A percentile compares a stretch with the other conserved stretches of the same genome.
Conservation (phyloP, 208 protist species). For the Trypanosoma congolense region DNA sequence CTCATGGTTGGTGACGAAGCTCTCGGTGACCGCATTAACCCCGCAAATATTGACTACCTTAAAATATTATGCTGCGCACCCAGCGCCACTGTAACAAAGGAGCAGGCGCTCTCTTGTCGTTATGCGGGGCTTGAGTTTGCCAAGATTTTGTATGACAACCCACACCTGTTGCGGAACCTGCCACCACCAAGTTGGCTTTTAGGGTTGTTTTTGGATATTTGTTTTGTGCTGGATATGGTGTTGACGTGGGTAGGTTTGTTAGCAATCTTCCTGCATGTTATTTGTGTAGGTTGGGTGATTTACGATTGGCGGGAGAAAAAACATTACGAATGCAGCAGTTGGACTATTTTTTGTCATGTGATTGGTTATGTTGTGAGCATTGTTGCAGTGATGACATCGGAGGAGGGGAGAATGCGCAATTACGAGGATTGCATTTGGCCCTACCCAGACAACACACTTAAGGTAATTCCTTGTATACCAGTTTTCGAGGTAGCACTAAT, state of each 20-base stretch:
- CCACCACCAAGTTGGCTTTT: constrained; percentile 21
- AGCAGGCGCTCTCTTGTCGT: constrained; percentile 63
- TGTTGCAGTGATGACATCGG: constrained; percentile 50
- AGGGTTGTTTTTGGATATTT: constrained; percentile 20
- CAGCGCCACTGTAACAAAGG: constrained; percentile 43
- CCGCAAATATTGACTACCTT: constrained; percentile 60
- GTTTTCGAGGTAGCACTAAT: constrained; percentile 71
- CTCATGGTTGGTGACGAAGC: constrained; percentile 45
- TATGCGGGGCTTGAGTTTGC: constrained; percentile 82
- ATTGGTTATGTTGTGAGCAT: constrained; percentile 64
- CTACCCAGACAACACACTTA: constrained; percentile 68
- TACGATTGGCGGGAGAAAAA: constrained; percentile 47
- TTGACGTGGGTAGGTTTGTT: constrained; percentile 56
- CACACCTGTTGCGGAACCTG: constrained; percentile 51
- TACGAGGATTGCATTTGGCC: constrained; percentile 61
- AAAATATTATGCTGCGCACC: constrained; percentile 50
- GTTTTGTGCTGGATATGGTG: constrained; percentile 34
- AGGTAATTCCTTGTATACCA: constrained; percentile 66
- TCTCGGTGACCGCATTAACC: constrained; percentile 31
- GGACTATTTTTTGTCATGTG: constrained; percentile 75
- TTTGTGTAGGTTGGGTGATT: constrained; percentile 42
- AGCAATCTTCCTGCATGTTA: constrained; percentile 37
- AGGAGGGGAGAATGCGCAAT: constrained; percentile 58
- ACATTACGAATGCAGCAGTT: constrained; percentile 45
- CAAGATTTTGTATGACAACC: constrained; percentile 67